Evolutionary conservation across 139 green algal genomes (phyloP), one percentile per base, ranked within the genome.

Genomic region (Nannochloris sp.): DNA sequence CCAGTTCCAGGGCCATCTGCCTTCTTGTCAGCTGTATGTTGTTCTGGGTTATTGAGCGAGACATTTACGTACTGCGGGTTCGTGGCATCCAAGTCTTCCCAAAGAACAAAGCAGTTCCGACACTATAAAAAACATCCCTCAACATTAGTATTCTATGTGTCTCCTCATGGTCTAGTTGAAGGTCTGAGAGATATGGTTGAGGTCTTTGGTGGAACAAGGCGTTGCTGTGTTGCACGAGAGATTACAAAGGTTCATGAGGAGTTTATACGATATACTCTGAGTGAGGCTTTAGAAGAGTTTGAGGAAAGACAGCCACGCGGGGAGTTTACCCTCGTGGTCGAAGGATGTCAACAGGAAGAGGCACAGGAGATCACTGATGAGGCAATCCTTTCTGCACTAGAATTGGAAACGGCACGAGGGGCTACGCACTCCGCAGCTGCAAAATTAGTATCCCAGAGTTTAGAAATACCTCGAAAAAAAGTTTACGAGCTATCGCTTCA

Each of bases 161-260:
- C 89, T 1, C 87, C 89, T 0, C 86, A 92, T 57, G 75, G 40
- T 11, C 61, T 90, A 18, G 59, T 95, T 62, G 53, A 29, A 3
- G 29, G 51, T 24, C 64, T 78, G 44, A 16, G 19, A 3, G 88
- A 95, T 59, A 70, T 78, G 7, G 61, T 29, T 3, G 74, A 62
- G 12, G 79, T 86, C 46, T 66, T 95, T 67, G 86, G 86, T 3
- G 21, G 23, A 0, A 27, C 58, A 1, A 70, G 89, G 0, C 53
- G 55, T 5, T 87, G 80, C 40, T 87, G 80, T 48, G 66, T 96
- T 6, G 90, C 83, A 2, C 55, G 90, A 36, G 90, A 97, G 73
- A 64, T 97, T 19, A 96, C 88, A 48, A 96, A 97, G 73, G 18
- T 85, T 36, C 79, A 94, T 53, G 88, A 96, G 66, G 83, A 94